Base-by-base conservation (phyloP, 1,139 yeast species). In the Meyerozyma smithsonii region DNA sequence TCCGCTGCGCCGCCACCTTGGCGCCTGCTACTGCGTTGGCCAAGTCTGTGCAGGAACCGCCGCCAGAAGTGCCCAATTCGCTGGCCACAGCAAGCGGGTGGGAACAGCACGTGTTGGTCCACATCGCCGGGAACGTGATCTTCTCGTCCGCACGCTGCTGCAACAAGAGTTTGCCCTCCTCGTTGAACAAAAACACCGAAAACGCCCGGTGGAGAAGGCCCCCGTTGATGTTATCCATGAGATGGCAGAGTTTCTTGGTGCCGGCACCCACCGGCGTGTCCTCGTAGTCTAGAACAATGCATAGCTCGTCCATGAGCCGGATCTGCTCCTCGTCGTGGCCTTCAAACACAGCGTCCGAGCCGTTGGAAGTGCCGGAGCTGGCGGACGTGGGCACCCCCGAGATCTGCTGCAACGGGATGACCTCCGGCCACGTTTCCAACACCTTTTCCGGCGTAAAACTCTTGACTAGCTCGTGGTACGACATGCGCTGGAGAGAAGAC, bases 51-150 rank as follows among this genome's bases (percentile, higher is more conserved):
- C 84, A 64, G 47, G 74, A 70, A 28, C 56, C 58, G 4, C 39
- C 47, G 18, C 45, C 54, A 16, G 46, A 42, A 14, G 64, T 49
- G 8, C 96, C 97, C 56, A 89, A 68, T 62, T 92, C 99, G 32
- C 79, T 69, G 28, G 83, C 77, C 20, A 88, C 79, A 45, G 96
- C 88, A 43, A 92, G 71, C 5, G 99, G 99, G 62, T 92, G 99
- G 0, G 97, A 90, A 61, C 99, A 92, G 64, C 98, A 94, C 3
- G 99, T 94, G 61, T 92, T 92, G 33, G 99, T 92, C 99, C 99
- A 92, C 84, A 88, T 80, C 43, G 79, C 79, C 2, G 98, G 95
- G 63, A 92, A 92, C 1, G 99, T 92, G 66, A 92, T 92, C 64
- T 92, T 92, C 60, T 92, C 97, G 43, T 82, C 82, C 0, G 99